Percentiles rank a stretch among this genome's conserved stretches.
Conservation (phyloP, 768 basidiomycete genomes). For the Boletus subcaerulescens region DNA sequence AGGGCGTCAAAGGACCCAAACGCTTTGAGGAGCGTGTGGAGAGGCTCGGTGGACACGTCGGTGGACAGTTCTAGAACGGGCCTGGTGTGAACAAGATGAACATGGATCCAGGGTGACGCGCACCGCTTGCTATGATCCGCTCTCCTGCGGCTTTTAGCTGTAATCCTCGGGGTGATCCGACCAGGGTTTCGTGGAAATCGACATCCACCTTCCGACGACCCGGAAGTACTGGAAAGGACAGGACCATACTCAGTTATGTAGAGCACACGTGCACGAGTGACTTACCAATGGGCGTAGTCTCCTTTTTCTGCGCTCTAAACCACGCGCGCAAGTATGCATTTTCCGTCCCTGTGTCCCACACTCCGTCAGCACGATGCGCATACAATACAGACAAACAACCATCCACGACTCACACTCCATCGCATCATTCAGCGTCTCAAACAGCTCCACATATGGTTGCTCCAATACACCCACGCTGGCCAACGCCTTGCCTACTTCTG, state of each 20-base stretch:
- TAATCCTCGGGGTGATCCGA: conserved; percentile 62
- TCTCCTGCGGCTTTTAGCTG: conserved; percentile 72
- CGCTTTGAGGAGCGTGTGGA: conserved; percentile 71
- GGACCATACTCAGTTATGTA: not conserved
- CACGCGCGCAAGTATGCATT: conserved; percentile 86
- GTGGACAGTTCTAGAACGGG: conserved; percentile 22
- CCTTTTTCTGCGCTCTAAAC: conserved; percentile 65
- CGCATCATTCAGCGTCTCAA: conserved; percentile 81
- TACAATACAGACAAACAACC: not conserved
- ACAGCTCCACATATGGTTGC: conserved; percentile 76
- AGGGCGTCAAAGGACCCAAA: conserved; percentile 72
- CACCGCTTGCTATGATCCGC: conserved; percentile 64
- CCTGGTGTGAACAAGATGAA: not conserved
- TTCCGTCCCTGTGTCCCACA: conserved; percentile 68
- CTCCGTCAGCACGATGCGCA: conserved; percentile 1
- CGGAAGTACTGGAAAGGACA: conserved; percentile 45
- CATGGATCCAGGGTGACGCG: conserved; percentile 3
- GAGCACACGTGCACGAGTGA: conserved; percentile 14
- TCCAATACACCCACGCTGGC: conserved; percentile 76
- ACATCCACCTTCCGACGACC: conserved; percentile 53
- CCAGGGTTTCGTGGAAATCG: conserved; percentile 39
- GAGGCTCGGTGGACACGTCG: conserved; percentile 53
- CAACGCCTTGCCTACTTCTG: conserved; percentile 68
- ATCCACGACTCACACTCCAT: conserved; percentile 74
- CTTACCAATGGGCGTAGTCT: conserved; percentile 45